A percentile compares a stretch with the other conserved stretches of the same genome.
phyloP scores from a whole-genome alignment of 495 filamentous ascomycete genomes.

The Penicillium longicatenatum region DNA sequence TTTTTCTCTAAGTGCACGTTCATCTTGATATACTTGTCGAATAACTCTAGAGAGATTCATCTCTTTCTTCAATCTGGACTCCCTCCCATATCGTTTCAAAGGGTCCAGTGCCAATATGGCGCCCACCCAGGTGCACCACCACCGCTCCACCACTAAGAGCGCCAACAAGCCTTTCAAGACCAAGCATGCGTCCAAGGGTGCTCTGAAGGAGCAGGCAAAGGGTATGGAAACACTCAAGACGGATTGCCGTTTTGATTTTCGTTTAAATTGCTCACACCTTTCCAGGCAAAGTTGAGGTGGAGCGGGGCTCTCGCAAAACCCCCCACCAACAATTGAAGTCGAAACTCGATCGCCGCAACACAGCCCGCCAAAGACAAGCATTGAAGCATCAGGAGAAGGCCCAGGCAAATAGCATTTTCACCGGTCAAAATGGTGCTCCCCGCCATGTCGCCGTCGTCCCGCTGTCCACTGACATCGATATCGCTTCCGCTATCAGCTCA shows the following conservation, averaged over 20 bases:
- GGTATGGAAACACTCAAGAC: constrained; percentile 49
- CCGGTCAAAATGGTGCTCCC: constrained; percentile 81
- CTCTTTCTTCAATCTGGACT: constrained; percentile 43
- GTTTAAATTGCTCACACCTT: constrained; percentile 7
- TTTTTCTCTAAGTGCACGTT: constrained; percentile 17
- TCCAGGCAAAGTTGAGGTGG: constrained; percentile 62
- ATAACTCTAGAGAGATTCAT: constrained; percentile 4
- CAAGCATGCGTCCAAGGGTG: constrained; percentile 82
- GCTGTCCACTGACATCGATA: constrained; percentile 70
- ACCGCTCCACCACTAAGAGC: constrained; percentile 86
- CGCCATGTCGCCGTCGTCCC: constrained; percentile 91
- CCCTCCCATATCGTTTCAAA: constrained; percentile 87
- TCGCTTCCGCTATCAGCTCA: constrained; percentile 61
- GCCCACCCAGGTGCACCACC: constrained; percentile 68
- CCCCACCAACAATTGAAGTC: constrained; percentile 96
- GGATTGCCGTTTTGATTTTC: not conserved
- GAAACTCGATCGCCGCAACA: constrained; percentile 91
- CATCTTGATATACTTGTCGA: constrained; percentile 1
- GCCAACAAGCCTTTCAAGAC: constrained; percentile 89
- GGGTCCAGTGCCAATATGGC: constrained; percentile 63
- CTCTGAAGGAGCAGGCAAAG: constrained; percentile 76
- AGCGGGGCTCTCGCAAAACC: constrained; percentile 73
- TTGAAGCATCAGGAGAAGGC: constrained; percentile 78
- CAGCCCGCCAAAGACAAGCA: constrained; percentile 81
- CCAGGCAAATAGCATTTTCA: constrained; percentile 75